phyloP scores from a whole-genome alignment of 306 rosid genomes.

The Corylus heterophylla region DNA sequence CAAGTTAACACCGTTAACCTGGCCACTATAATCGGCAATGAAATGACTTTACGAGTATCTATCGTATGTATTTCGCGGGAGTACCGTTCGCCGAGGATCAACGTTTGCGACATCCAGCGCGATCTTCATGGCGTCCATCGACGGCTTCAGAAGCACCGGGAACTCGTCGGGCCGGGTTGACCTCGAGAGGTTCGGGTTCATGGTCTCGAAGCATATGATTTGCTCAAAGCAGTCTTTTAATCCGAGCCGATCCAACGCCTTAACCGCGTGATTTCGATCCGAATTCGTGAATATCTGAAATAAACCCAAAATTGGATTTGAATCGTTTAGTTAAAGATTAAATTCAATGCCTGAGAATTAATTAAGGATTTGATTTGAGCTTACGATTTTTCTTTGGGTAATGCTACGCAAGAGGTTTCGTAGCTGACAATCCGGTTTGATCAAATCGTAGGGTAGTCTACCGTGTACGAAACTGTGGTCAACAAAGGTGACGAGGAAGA shows the following conservation, averaged over 20 bases:
- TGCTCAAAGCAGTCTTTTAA: conserved; percentile 65
- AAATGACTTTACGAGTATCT: background rate
- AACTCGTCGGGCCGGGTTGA: conserved; percentile 64
- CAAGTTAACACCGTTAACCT: no score
- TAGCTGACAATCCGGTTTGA: conserved; percentile 64
- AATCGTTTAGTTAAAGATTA: background rate
- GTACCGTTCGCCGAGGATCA: conserved; percentile 74
- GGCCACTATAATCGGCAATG: no score
- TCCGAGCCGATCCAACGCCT: conserved; percentile 57
- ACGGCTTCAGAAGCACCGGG: conserved; percentile 79
- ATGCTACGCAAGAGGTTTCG: conserved; percentile 58
- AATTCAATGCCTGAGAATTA: background rate
- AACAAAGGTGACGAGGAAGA: background rate
- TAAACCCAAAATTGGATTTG: background rate
- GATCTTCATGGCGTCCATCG: conserved; percentile 62
- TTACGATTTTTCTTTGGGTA: conserved; percentile 68
- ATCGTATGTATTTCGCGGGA: background rate
- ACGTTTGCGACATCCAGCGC: conserved; percentile 53
- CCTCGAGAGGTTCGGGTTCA: conserved; percentile 70
- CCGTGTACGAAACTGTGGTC: conserved; percentile 82
- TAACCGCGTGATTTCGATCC: conserved; percentile 69
- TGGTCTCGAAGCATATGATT: conserved; percentile 79
- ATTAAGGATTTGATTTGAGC: background rate
- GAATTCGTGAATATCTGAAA: conserved; percentile 84
- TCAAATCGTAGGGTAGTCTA: conserved; percentile 72